Base-by-base conservation (phyloP, 306 rosid species). In the Comarum palustre region DNA sequence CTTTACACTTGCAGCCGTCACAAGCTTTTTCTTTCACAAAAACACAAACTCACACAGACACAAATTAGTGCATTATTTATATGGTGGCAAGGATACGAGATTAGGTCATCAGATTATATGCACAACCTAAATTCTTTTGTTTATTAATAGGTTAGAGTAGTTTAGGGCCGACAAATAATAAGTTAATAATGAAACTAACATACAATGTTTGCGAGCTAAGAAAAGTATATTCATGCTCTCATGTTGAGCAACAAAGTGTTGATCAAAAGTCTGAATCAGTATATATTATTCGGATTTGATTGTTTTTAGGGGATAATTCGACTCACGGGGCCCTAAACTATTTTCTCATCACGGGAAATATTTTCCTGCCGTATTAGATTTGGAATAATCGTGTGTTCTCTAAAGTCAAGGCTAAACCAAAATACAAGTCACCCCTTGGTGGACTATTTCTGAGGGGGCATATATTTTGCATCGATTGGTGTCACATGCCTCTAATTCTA, bases 271-370 rank as follows among this genome's bases (percentile, higher is more conserved):
- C 4, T 50, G 4, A 55, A 51, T 19, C 20, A 15, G 4, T 17
- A 1, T 20, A 0, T n/a, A 27, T 15, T 59, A 59, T 15, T 10
- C 22, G 34, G 63, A 27, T 58, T 25, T 27, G 64, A 27, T 58
- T 58, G 32, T 25, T 57, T 58, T 34, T 27, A 5, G 17, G 42
- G 58, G 50, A 66, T 6, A 6, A 32, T 32, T 74, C 41, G 29
- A 55, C 58, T 72, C 69, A 72, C 73, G 69, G 76, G 85, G 76
- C 13, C 71, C 57, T 39, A 63, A 60, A 13, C 42, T 60, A 32
- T 48, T 68, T 64, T 77, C 59, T 63, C 64, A 79, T 6, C 89
- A 83, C 81, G 75, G 82, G 80, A 8, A 36, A 1, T 36, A 65
- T 42, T 13, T 27, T 34, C 64, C 36, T 59, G 47, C 42, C 59